These are phyloP conservation scores for Ceratocystis huliohia DNA, from an alignment of 2,329 filamentous ascomycete species.

Conservation along the genomic window DNA sequence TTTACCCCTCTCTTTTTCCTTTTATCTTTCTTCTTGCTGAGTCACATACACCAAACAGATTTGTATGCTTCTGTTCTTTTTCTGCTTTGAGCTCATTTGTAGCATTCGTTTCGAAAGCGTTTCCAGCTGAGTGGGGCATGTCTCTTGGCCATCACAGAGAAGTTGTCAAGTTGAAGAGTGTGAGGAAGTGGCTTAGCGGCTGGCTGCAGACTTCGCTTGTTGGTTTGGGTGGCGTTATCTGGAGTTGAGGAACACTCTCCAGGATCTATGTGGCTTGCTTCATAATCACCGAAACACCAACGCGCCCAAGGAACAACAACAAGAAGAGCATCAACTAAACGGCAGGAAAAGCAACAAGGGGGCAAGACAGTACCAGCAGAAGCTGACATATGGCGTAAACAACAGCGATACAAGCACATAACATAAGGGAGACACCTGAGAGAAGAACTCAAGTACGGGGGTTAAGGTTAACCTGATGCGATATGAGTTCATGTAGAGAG, in stretches of 20 bases:
- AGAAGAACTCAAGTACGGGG: background rate
- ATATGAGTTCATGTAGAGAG: background rate
- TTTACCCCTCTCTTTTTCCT: background rate
- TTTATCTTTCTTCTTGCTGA: no score
- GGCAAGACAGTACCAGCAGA: background rate
- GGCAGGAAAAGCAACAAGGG: background rate
- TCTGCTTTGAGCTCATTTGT: background rate
- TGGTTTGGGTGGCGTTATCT: conserved; percentile 13
- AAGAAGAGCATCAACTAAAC: background rate
- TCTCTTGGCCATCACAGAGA: conserved; percentile 6
- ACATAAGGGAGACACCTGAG: background rate
- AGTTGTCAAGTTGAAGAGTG: background rate
- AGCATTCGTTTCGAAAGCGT: background rate
- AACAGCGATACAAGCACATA: background rate
- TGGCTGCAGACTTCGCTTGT: conserved; percentile 18
- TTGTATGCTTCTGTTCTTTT: background rate
- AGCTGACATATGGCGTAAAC: background rate
- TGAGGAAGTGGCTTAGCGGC: background rate
- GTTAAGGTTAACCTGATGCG: background rate
- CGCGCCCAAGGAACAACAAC: background rate
- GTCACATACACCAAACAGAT: background rate
- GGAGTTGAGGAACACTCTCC: background rate
- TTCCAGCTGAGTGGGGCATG: background rate
- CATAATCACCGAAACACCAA: background rate
- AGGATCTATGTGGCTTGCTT: background rate